A percentile compares a stretch with the other conserved stretches of the same genome.
These are phyloP conservation scores for Gaeumannomyces tritici DNA, from an alignment of 2,329 filamentous ascomycete genomes.

Conservation along the genomic window DNA sequence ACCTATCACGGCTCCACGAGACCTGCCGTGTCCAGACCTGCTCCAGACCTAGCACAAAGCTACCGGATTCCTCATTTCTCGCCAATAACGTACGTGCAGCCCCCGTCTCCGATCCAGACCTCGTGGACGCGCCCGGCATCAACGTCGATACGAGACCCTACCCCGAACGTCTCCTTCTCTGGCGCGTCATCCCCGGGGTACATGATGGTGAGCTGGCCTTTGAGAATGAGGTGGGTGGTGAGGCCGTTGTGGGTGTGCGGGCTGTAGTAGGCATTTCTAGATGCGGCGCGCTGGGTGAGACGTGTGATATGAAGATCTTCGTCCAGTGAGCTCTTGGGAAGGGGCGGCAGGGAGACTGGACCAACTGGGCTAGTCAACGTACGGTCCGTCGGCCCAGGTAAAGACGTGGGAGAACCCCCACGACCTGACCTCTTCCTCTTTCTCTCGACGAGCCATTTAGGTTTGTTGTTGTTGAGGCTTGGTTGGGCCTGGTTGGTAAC, in stretches of 20 bases:
- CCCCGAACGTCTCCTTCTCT: conserved; percentile 47
- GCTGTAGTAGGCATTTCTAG: conserved; percentile 56
- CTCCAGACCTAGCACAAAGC: too few relatives aligned
- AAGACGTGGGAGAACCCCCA: conserved; percentile 65
- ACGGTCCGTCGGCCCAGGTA: conserved; percentile 64
- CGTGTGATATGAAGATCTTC: background rate
- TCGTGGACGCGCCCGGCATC: conserved; percentile 55
- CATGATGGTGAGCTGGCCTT: conserved; percentile 54
- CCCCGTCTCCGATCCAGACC: conserved; percentile 57
- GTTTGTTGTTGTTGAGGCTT: background rate
- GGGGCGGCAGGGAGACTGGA: too few relatives aligned
- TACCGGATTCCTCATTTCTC: conserved; percentile 28
- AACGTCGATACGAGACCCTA: conserved; percentile 56
- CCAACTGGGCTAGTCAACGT: conserved; percentile 27
- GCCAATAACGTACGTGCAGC: conserved; percentile 60
- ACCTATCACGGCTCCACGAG: background rate
- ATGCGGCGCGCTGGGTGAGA: too few relatives aligned
- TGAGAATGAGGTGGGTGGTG: conserved; percentile 61
- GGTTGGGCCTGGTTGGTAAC: background rate
- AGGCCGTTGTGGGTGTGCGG: conserved; percentile 56
- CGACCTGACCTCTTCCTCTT: conserved; percentile 51
- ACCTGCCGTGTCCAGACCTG: background rate
- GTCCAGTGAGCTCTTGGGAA: too few relatives aligned
- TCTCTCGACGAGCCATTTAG: background rate
- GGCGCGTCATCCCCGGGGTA: conserved; percentile 51